Evolutionary conservation across 2,329 filamentous ascomycete species (phyloP), one percentile per base, ranked within the genome.

Genomic region (Annulohypoxylon truncatum): DNA sequence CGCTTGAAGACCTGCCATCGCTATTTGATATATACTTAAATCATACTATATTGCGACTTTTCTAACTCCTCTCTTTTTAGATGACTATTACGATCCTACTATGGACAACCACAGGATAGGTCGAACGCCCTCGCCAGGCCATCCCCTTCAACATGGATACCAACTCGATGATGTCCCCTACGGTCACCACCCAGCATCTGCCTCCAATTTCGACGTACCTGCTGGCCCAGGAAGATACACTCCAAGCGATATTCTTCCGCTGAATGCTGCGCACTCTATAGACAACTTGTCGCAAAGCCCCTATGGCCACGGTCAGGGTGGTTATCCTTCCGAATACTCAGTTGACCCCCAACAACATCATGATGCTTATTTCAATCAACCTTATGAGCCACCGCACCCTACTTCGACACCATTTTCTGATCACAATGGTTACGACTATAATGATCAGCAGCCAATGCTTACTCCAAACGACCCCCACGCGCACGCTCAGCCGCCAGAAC

Each of bases 261-360:
- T 94, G 69, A 94, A 97, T 78, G 92, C 93, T 52, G 95, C 94
- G 61, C 84, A 86, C 75, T 88, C 86, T 3, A 77, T 85, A 7
- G 84, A 84, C 55, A 83, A 83, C 71, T 70, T 88, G 15, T 80
- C 76, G 68, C 81, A 80, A 55, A 80, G 71, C 70, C 77, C 79
- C 9, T 84, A 86, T 64, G 82, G 83, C 60, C 79, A 79, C 58
- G 78, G 78, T 47, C 78, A 83, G 66, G 85, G 87, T 69, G 85
- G 87, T 69, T 82, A 84, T 42, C 84, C 83, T 66, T 83, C 84
- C 62, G 91, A 94, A 60, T 94, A 96, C 77, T 84, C 89, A 3
- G 81, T 97, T 66, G 89, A 93, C 74, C 94, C 95, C 8, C 90
- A 96, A 77, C 89, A 90, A 62, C 93, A 97, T 74, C 93, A 96